Evolutionary conservation across 2,329 filamentous ascomycete genomes (phyloP), one percentile per base, ranked within the genome.

Genomic region (Xenoacremonium recifei): DNA sequence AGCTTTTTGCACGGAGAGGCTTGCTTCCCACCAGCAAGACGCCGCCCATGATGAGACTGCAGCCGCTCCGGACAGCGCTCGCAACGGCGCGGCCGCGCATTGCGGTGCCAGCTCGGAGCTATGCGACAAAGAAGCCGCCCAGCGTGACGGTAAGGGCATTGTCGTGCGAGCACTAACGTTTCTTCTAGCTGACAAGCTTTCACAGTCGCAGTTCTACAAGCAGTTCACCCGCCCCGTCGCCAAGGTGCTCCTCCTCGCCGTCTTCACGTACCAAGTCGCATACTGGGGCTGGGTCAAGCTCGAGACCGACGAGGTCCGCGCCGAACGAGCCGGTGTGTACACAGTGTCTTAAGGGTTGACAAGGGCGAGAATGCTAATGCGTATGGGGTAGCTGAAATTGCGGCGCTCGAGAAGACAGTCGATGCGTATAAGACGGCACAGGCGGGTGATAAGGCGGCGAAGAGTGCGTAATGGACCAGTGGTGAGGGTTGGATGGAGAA

Each of bases 261-360:
- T 90, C 41, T 82, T 89, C 59, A 85, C 84, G 2, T 93, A 92
- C 63, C 88, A 93, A 66, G 56, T 87, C n/a, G 66, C 77, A 12
- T 92, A 91, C 67, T 89, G 80, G 70, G 69, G 68, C 12, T 93
- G 88, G 88, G 62, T 79, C 27, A 87, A 84, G 65, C 72, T 92
- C 37, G 87, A 91, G 64, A 77, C 78, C 23, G 75, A 87, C 40
- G 88, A 93, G 67, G 71, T 79, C 42, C 81, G 77, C 58, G 68
- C 69, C 16, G 71, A 81, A 33, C 79, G 77, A 53, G 67, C 77
- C 52, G 75, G 82, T 84, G 57, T 44, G 70, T 58, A 15, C 5
- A 35, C 13, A n/a, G 12, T 11, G 23, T 27, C 13, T 7, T 27
- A 13, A 9, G 23, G 13, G 9, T 27, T 27, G 7, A 27, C n/a